phyloP scores from a whole-genome alignment of 768 basidiomycete species.

The Aureoboletus auriporus region DNA sequence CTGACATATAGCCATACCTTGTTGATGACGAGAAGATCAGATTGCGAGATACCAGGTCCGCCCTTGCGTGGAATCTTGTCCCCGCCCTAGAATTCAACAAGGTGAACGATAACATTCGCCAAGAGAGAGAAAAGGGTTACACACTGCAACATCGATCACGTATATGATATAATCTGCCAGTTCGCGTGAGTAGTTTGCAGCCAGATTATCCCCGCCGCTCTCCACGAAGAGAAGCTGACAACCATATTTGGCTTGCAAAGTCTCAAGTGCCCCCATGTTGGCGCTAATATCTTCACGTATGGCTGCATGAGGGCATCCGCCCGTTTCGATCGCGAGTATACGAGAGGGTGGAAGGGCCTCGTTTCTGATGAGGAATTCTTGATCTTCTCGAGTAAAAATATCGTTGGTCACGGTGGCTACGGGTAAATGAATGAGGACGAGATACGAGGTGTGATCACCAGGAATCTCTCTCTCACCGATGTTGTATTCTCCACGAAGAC shows the following conservation, averaged over 20 bases:
- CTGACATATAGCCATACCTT: constrained; percentile 50
- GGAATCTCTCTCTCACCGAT: constrained; percentile 65
- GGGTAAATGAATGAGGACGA: constrained; percentile 11
- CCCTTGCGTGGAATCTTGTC: constrained; percentile 99
- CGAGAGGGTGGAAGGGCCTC: constrained; percentile 79
- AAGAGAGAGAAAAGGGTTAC: constrained; percentile 16
- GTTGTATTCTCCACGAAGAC: constrained; percentile 79
- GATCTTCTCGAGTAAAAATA: constrained; percentile 97
- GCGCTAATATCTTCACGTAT: constrained; percentile 98
- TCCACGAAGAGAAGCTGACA: constrained; percentile 94
- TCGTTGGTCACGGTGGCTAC: constrained; percentile 97
- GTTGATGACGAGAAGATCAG: constrained; percentile 92
- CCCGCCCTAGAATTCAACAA: constrained; percentile 62
- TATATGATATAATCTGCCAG: constrained; percentile 97
- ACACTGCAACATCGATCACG: constrained; percentile 81
- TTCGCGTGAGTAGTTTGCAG: constrained; percentile 95
- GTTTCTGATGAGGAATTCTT: constrained; percentile 94
- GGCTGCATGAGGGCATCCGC: constrained; percentile 96
- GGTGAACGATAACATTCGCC: neutral
- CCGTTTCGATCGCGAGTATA: constrained; percentile 96
- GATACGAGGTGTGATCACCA: neutral
- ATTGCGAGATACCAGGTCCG: constrained; percentile 95
- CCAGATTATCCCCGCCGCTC: constrained; percentile 94
- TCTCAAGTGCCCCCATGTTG: constrained; percentile 94
- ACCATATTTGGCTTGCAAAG: constrained; percentile 83